phyloP scores from a whole-genome alignment of 176 grass and related monocot genomes.

The Ampelocalamus luodianensis region DNA sequence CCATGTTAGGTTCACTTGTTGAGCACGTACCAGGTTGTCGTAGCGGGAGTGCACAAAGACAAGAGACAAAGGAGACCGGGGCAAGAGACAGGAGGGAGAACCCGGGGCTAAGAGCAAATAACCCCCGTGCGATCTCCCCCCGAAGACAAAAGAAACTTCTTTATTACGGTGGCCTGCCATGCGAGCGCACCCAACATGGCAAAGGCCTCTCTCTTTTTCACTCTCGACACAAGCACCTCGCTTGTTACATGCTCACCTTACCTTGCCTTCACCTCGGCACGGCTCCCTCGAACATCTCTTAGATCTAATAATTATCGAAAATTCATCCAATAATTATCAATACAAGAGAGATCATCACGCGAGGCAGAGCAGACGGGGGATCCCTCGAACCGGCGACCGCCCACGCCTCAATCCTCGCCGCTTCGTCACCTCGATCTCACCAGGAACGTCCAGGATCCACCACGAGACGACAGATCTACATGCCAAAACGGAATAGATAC shows the following conservation, averaged over 20 bases:
- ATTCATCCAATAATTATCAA: conserved; percentile 49
- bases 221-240: not conserved
- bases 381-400: too few relatives aligned
- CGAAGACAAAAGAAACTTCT: conserved; percentile 31
- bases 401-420: too few relatives aligned
- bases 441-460: not conserved
- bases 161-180: conserved; percentile 76
- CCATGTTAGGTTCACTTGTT: conserved; percentile 1
- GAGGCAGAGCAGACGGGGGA: not conserved
- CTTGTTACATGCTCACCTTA: conserved; percentile 48
- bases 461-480: not conserved
- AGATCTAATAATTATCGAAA: conserved; percentile 62
- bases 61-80: not conserved
- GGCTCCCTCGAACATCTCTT: conserved; percentile 25
- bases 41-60: not conserved
- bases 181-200: conserved; percentile 85
- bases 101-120: conserved; percentile 45
- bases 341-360: conserved; percentile 36
- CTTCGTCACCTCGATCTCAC: not conserved
- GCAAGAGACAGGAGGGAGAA: conserved; percentile 44
- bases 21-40: not conserved
- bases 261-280: conserved; percentile 36
- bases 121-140: conserved; percentile 70
- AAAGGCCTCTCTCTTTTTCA: conserved; percentile 45
- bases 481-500: not conserved